phyloP scores from a whole-genome alignment of 2,329 filamentous ascomycete species.

The Aaosphaeria pasadenensis region DNA sequence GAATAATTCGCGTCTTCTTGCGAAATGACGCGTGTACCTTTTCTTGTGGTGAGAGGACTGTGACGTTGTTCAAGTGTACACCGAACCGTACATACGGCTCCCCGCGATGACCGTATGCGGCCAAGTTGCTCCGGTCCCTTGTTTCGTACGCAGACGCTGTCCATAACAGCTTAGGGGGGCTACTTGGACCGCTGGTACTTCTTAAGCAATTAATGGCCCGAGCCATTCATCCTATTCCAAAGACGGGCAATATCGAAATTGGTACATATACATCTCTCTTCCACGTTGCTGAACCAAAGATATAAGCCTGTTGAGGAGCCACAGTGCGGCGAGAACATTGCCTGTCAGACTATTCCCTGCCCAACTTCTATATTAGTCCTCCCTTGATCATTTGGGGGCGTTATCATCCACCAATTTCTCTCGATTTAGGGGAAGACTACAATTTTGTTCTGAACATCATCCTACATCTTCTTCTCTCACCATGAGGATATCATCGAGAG shows the following conservation, averaged over 20 bases:
- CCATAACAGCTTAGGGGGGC: not conserved
- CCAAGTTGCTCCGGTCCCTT: conserved; percentile 4
- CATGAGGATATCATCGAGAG: not conserved
- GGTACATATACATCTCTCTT: not conserved
- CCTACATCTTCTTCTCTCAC: not conserved
- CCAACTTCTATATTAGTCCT: too few relatives aligned
- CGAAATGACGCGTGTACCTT: conserved; percentile 26
- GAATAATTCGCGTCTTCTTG: conserved; percentile 11
- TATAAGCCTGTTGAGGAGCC: too few relatives aligned
- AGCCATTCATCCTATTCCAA: not conserved
- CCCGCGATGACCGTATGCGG: conserved; percentile 23
- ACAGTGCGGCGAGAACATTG: too few relatives aligned
- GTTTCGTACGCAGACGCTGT: not conserved
- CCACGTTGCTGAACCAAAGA: not conserved
- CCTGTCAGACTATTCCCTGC: too few relatives aligned
- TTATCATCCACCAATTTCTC: not conserved
- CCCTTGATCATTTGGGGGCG: not conserved
- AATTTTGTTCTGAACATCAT: not conserved
- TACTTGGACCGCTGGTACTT: too few relatives aligned
- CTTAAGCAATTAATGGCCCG: not conserved
- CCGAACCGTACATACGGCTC: conserved; percentile 16
- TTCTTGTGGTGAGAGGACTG: not conserved
- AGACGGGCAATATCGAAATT: not conserved
- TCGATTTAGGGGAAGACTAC: not conserved
- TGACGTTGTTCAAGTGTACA: conserved; percentile 16